Evolutionary conservation across 2,329 filamentous ascomycete species (phyloP), one percentile per base, ranked within the genome.

Genomic region (Colletotrichum coccodes): DNA sequence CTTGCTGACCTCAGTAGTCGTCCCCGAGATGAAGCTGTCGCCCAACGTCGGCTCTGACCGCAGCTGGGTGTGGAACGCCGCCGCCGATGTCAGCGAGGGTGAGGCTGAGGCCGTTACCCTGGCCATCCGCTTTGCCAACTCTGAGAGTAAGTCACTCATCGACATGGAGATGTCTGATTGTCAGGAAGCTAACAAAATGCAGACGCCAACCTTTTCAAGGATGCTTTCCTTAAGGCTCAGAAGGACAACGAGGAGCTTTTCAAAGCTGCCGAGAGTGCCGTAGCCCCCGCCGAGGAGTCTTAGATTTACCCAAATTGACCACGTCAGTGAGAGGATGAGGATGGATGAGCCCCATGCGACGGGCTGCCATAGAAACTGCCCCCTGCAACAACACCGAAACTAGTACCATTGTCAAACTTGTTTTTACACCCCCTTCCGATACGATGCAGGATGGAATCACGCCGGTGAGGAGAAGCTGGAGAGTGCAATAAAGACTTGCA

Each of bases 31-130:
- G 95, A 98, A 97, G 87, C 92, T 99, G 72, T 95, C 93, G 71
- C 94, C 96, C 83, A 99, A 99, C 81, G 95, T 98, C 74, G 96
- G 96, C 78, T 97, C 94, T 77, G 96, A 99, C 87, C 93, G 96
- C 82, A 97, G 93, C 86, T 99, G 96, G 96, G 96, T 99, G 74
- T 99, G 96, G 96, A 98, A 97, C 79, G 95, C 95, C 70, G 92
- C 95, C 67, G 96, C 96, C 74, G 96, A 99, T 87, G 95, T 98
- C 76, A 97, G 94, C 79, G 96, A 99, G 88, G 96, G 96, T 71
- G 95, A 98, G 86, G 93, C 96, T 72, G 96, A 99, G 88, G 94
- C 95, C 64, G 92, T 94, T 78, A 99, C 96, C 63, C 89, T 99
- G 77, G 96, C 96, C 73, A 98, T 99, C 77, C 94, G 96, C 75